Conservation (phyloP, 176 grass and related monocot genomes). For the Aegilops speltoides region DNA sequence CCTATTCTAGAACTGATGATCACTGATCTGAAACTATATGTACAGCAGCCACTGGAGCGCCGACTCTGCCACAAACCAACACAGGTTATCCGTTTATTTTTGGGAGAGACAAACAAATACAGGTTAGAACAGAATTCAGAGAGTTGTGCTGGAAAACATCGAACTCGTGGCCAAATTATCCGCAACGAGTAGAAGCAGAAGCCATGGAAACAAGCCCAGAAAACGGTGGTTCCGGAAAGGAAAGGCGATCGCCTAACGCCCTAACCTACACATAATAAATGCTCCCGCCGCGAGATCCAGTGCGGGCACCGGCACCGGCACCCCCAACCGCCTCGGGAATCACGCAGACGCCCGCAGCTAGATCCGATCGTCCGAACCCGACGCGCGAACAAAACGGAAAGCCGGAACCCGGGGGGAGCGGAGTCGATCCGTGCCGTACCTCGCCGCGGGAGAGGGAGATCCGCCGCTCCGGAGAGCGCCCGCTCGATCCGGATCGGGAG, state of each 20-base stretch:
- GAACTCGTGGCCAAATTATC: neutral
- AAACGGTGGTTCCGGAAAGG: neutral
- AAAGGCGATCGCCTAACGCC: conserved; percentile 19
- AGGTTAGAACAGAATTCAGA: neutral
- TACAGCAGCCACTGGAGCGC: neutral
- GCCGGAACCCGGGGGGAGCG: neutral
- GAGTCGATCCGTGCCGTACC: conserved; percentile 31
- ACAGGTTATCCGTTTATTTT: neutral
- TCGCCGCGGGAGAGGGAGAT: conserved; percentile 22
- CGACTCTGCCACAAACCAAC: conserved; percentile 22
- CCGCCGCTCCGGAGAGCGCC: conserved; percentile 9
- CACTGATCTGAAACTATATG: neutral
- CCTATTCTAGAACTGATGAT: conserved; percentile 11
- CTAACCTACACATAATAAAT: conserved; percentile 2
- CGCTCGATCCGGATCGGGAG: neutral
- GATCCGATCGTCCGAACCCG: conserved; percentile 22
- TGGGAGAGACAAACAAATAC: neutral
- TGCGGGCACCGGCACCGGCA: neutral
- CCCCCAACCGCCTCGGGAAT: conserved; percentile 10
- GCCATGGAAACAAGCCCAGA: neutral
- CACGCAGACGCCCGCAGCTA: neutral
- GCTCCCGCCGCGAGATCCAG: conserved; percentile 28
- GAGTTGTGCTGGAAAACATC: neutral
- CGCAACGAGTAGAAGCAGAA: conserved; percentile 1
- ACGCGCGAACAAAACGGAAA: neutral